A percentile compares a stretch with the other conserved stretches of the same genome.
phyloP scores from a whole-genome alignment of 768 basidiomycete genomes.

The Termitomyces sp. region DNA sequence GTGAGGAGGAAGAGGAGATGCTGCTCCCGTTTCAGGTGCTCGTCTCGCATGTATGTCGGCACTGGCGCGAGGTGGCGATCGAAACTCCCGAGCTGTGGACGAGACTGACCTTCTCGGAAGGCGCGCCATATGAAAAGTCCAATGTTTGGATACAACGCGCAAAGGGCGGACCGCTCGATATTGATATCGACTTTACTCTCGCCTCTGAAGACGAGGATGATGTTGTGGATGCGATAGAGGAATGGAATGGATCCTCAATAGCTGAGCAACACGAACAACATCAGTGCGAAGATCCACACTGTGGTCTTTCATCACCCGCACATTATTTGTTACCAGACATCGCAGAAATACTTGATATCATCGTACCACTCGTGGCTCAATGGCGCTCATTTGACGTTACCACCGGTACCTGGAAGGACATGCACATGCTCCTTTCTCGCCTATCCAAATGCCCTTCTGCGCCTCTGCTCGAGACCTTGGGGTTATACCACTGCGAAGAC shows the following conservation, averaged over 20 bases:
- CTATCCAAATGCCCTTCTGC: slow-evolving; percentile 41
- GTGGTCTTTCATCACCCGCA: neutral
- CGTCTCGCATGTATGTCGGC: slow-evolving; percentile 56
- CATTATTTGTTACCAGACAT: slow-evolving; percentile 26
- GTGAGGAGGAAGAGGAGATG: slow-evolving; percentile 9
- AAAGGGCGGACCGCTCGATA: slow-evolving; percentile 45
- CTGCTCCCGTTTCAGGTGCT: slow-evolving; percentile 41
- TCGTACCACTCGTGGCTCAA: slow-evolving; percentile 46
- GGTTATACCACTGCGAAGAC: slow-evolving; percentile 53
- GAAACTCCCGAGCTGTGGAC: slow-evolving; percentile 56
- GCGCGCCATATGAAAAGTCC: slow-evolving; percentile 37
- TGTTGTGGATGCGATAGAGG: slow-evolving; percentile 11
- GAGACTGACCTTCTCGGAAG: slow-evolving; percentile 31
- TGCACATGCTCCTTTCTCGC: slow-evolving; percentile 34
- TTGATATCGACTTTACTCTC: slow-evolving; percentile 40
- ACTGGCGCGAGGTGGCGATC: slow-evolving; percentile 51
- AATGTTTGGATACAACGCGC: slow-evolving; percentile 46
- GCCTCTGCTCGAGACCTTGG: slow-evolving; percentile 45
- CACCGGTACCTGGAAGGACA: slow-evolving; percentile 41
- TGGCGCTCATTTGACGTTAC: slow-evolving; percentile 48
- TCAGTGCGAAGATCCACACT: no score
- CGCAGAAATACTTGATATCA: slow-evolving; percentile 29
- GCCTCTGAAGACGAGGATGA: slow-evolving; percentile 15
- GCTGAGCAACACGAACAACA: no score
- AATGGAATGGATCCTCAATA: neutral